Evolutionary conservation across 306 rosid genomes (phyloP).

Genomic region (Acacia crassicarpa): DNA sequence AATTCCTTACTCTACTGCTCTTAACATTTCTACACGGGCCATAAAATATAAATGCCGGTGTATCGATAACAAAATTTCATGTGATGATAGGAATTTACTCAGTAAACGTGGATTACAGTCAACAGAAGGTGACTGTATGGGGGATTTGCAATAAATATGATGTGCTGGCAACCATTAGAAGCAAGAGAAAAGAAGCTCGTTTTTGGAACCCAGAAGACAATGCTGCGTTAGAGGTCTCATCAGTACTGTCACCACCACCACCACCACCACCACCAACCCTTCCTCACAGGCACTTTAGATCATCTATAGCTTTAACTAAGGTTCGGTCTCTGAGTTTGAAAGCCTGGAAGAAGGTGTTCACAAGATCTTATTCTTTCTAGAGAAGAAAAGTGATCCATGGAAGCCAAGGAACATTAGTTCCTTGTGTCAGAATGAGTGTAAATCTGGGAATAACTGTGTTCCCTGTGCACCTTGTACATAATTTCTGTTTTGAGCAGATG

Average conservation of each 20-base stretch:
- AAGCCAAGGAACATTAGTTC: slow-evolving; percentile 1
- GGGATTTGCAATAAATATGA: slow-evolving; percentile 91
- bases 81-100: slow-evolving; percentile 74
- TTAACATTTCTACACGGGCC: too few relatives aligned
- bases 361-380: slow-evolving; percentile 66
- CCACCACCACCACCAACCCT: slow-evolving; percentile 30
- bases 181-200: slow-evolving; percentile 79
- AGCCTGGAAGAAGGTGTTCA: slow-evolving; percentile 70
- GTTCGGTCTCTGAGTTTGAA: slow-evolving; percentile 70
- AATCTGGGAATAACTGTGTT: slow-evolving; percentile 23
- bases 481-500: slow-evolving; percentile 25
- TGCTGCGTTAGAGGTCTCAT: slow-evolving; percentile 32
- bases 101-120: slow-evolving; percentile 60
- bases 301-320: slow-evolving; percentile 56
- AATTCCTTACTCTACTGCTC: too few relatives aligned
- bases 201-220: slow-evolving; percentile 78
- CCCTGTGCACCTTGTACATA: slow-evolving; percentile 32
- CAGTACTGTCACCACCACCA: slow-evolving; percentile 22
- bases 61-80: neutral
- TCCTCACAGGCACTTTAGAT: slow-evolving; percentile 36
- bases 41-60: neutral
- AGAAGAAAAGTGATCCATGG: neutral
- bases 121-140: slow-evolving; percentile 89
- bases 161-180: slow-evolving; percentile 57
- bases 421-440: slow-evolving; percentile 14